phyloP scores from a whole-genome alignment of 371 early-diverging fungal species.

The Catenaria anguillulae region DNA sequence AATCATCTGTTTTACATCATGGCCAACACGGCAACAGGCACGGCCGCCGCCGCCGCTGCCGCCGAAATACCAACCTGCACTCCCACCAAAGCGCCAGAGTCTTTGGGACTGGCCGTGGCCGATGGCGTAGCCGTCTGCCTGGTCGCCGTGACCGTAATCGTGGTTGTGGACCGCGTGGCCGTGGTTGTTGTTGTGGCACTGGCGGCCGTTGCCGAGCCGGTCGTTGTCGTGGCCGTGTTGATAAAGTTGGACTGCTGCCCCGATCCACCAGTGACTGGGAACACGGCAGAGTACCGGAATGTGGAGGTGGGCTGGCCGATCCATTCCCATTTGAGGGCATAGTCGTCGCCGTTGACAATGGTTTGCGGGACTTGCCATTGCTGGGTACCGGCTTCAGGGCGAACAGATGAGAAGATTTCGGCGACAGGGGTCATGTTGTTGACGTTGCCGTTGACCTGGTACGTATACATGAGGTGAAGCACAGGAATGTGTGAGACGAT shows the following conservation, averaged over 20 bases:
- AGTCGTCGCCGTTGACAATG: background rate
- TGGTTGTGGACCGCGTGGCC: background rate
- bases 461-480: background rate
- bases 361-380: background rate
- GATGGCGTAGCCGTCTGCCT: too few relatives aligned
- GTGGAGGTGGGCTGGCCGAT: background rate
- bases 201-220: background rate
- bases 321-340: background rate
- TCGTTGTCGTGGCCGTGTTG: background rate
- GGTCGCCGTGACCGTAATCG: too few relatives aligned
- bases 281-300: background rate
- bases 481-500: background rate
- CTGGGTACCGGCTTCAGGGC: background rate
- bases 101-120: too few relatives aligned
- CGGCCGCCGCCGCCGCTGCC: too few relatives aligned
- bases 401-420: too few relatives aligned
- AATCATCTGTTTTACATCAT: too few relatives aligned
- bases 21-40: too few relatives aligned
- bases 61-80: too few relatives aligned
- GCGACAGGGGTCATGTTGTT: conserved; percentile 1
- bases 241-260: background rate
- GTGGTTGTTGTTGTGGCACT: background rate
- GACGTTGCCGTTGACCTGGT: conserved; percentile 1
- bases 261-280: background rate
- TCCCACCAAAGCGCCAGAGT: too few relatives aligned